Percentiles rank a stretch among this genome's conserved stretches.
Evolutionary conservation across 352 stramenopile species (phyloP).

Genomic region (Pythium oligandrum): DNA sequence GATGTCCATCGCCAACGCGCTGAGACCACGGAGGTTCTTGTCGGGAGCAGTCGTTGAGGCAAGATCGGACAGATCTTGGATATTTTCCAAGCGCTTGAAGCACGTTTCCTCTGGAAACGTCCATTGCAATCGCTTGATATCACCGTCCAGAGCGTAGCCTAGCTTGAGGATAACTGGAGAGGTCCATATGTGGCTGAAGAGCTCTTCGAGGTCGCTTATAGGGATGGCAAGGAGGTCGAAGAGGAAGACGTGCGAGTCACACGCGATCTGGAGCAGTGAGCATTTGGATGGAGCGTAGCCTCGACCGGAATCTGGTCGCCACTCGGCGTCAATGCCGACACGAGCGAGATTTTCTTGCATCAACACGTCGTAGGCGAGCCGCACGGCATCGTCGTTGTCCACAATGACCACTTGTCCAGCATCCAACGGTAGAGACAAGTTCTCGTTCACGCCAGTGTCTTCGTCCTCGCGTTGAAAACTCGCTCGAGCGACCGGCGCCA

Average conservation of each 20-base stretch:
- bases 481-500: no score
- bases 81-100: no score
- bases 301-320: constrained; percentile 37
- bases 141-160: constrained; percentile 54
- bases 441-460: constrained; percentile 9
- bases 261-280: constrained; percentile 60
- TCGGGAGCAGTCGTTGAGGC: constrained; percentile 28
- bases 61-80: no score
- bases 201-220: constrained; percentile 50
- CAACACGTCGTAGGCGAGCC: constrained; percentile 42
- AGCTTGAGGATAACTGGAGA: constrained; percentile 50
- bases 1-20: constrained; percentile 41
- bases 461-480: not conserved
- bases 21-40: constrained; percentile 57
- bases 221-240: constrained; percentile 47
- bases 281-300: constrained; percentile 38
- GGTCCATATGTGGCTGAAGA: constrained; percentile 46
- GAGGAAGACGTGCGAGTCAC: constrained; percentile 55
- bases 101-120: no score
- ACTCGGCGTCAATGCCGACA: constrained; percentile 59
- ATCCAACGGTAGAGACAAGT: constrained; percentile 44
- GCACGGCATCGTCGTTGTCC: constrained; percentile 44
- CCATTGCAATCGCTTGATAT: constrained; percentile 59
- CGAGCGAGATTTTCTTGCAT: constrained; percentile 31
- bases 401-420: constrained; percentile 42